Percentiles rank a stretch among this genome's conserved stretches.
Conservation (phyloP, 140 eudicot genomes). For the Ambrosia hybrid region DNA sequence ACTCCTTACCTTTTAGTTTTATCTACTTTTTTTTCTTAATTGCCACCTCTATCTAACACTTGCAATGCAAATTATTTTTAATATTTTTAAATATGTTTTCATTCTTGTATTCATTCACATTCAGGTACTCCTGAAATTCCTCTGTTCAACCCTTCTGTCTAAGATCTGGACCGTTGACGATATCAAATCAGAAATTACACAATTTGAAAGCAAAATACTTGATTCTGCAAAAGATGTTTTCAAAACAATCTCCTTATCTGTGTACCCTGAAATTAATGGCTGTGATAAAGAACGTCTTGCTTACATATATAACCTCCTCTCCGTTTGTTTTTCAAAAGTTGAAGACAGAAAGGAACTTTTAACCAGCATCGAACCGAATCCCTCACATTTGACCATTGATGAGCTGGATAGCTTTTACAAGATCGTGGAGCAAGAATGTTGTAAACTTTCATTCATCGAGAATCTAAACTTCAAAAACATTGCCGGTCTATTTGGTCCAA, state of each 20-base stretch:
- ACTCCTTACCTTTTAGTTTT: neutral
- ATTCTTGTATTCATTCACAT: constrained; percentile 18
- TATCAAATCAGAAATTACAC: constrained; percentile 60
- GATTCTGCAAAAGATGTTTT: constrained; percentile 59
- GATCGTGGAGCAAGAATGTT: constrained; percentile 69
- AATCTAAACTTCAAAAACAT: constrained; percentile 85
- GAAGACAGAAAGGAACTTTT: constrained; percentile 35
- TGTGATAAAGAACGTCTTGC: constrained; percentile 72
- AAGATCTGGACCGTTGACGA: constrained; percentile 83
- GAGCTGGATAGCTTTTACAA: constrained; percentile 56
- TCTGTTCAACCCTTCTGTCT: constrained; percentile 69
- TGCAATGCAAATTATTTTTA: neutral
- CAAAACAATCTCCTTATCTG: constrained; percentile 48
- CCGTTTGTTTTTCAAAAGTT: constrained; percentile 61
- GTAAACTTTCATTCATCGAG: constrained; percentile 54
- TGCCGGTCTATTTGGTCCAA: constrained; percentile 57
- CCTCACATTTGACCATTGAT: constrained; percentile 16
- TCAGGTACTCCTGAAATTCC: constrained; percentile 78
- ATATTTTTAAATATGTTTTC: neutral
- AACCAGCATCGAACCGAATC: constrained; percentile 18
- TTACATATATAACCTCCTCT: constrained; percentile 65
- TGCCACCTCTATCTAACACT: neutral
- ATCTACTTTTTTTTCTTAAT: neutral
- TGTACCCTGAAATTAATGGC: constrained; percentile 80
- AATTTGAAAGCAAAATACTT: constrained; percentile 50